These are phyloP conservation scores for Trypanosoma mega DNA, from an alignment of 208 protist genomes.

Conservation along the genomic window DNA sequence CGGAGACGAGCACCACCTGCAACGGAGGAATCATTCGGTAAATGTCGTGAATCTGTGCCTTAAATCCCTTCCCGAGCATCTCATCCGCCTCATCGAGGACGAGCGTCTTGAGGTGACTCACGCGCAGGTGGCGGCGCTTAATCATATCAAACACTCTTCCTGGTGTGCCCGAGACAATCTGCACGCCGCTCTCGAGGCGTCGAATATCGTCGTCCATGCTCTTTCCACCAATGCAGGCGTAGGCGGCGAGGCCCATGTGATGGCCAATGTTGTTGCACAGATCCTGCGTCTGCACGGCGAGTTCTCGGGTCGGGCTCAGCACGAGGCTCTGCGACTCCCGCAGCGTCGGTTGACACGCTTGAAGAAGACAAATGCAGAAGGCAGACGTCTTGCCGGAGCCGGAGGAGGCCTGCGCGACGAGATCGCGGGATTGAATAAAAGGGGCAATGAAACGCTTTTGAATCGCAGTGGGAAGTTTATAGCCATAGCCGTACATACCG, in stretches of 20 bases:
- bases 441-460: conserved; percentile 97
- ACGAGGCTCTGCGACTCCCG: conserved; percentile 95
- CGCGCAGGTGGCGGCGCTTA: conserved; percentile 75
- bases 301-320: conserved; percentile 97
- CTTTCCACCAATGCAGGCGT: conserved; percentile 91
- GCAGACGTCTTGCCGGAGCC: conserved; percentile 99
- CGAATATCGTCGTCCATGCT: conserved; percentile 94
- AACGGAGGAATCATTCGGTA: conserved; percentile 93
- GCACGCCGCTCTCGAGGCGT: conserved; percentile 86
- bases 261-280: conserved; percentile 94
- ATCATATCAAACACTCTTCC: conserved; percentile 99
- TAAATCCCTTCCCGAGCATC: conserved; percentile 99
- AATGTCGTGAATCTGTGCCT: conserved; percentile 98
- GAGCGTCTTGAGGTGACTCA: conserved; percentile 90
- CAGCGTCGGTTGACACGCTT: conserved; percentile 73
- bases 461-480: conserved; percentile 98
- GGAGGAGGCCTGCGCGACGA: conserved; percentile 98
- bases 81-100: conserved; percentile 99
- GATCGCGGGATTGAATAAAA: conserved; percentile 88
- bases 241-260: conserved; percentile 89
- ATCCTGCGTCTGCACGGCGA: conserved; percentile 96
- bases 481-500: conserved; percentile 98
- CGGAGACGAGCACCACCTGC: conserved; percentile 92
- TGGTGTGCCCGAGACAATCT: conserved; percentile 98
- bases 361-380: conserved; percentile 94